phyloP scores from a whole-genome alignment of 1,284 basidiomycete species.

The Cerrena zonata region DNA sequence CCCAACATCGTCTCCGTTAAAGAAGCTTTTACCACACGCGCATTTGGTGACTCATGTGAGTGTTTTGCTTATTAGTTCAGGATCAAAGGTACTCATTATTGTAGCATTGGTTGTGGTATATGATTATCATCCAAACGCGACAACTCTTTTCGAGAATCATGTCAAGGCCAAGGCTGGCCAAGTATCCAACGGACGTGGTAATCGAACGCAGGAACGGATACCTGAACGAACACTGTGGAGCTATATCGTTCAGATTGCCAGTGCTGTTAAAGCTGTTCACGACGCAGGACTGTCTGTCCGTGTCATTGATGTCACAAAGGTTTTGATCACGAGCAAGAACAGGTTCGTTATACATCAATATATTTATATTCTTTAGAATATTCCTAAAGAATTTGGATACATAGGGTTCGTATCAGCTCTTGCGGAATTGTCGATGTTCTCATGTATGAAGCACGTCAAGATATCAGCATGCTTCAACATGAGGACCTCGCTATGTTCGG shows the following conservation, averaged over 20 bases:
- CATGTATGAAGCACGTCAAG: slow-evolving; percentile 64
- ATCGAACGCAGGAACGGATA: slow-evolving; percentile 40
- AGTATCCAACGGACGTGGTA: slow-evolving; percentile 37
- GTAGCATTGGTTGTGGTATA: slow-evolving; percentile 89
- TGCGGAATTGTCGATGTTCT: slow-evolving; percentile 85
- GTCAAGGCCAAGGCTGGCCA: slow-evolving; percentile 46
- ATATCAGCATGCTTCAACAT: slow-evolving; percentile 64
- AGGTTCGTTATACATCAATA: slow-evolving; percentile 42
- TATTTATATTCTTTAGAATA: not conserved
- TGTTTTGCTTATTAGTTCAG: slow-evolving; percentile 14
- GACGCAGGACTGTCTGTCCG: slow-evolving; percentile 77
- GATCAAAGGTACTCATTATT: no score
- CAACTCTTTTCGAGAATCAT: slow-evolving; percentile 74
- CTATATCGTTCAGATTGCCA: slow-evolving; percentile 87
- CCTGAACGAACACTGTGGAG: slow-evolving; percentile 90
- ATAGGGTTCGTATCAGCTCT: slow-evolving; percentile 68
- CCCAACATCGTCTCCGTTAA: slow-evolving; percentile 81
- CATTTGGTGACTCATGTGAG: slow-evolving; percentile 89
- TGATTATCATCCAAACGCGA: slow-evolving; percentile 82
- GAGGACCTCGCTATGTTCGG: slow-evolving; percentile 89
- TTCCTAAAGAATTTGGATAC: not conserved
- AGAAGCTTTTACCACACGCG: slow-evolving; percentile 93
- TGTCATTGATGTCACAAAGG: slow-evolving; percentile 82
- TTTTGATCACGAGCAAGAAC: slow-evolving; percentile 86
- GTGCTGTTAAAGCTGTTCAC: slow-evolving; percentile 83